Evolutionary conservation across 2,329 filamentous ascomycete genomes (phyloP).

Genomic region (Aspergillus fumigatus): DNA sequence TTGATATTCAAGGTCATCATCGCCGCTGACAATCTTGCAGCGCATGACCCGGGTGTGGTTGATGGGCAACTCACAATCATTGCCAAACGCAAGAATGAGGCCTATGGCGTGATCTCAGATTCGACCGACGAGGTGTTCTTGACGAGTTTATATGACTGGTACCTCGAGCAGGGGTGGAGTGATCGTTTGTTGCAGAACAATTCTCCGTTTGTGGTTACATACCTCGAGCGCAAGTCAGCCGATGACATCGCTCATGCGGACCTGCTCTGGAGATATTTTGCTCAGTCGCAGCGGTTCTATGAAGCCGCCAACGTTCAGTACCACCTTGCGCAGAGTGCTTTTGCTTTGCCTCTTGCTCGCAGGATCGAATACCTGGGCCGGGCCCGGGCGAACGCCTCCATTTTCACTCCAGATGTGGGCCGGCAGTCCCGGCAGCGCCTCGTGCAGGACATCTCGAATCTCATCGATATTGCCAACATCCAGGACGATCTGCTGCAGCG

Average conservation of each 20-base stretch:
- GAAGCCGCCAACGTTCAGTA: conserved; percentile 84
- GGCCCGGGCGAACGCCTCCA: conserved; percentile 88
- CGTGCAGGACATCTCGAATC: conserved; percentile 75
- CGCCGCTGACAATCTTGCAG: conserved; percentile 68
- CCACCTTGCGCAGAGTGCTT: conserved; percentile 76
- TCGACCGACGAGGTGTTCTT: conserved; percentile 93
- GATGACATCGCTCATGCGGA: conserved; percentile 76
- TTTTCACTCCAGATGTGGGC: conserved; percentile 69
- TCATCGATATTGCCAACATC: conserved; percentile 89
- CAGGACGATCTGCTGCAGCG: conserved; percentile 86
- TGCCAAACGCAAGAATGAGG: conserved; percentile 76
- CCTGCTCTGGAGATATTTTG: conserved; percentile 88
- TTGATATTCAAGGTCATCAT: conserved; percentile 80
- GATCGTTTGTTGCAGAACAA: conserved; percentile 81
- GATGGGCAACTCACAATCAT: conserved; percentile 75
- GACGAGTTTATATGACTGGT: conserved; percentile 97
- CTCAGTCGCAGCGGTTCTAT: conserved; percentile 75
- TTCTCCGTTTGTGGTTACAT: conserved; percentile 80
- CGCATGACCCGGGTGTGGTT: conserved; percentile 63
- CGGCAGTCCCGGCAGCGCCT: conserved; percentile 80
- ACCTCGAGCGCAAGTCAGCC: conserved; percentile 70
- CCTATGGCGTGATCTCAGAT: conserved; percentile 82
- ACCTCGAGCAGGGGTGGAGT: conserved; percentile 76
- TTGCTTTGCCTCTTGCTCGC: conserved; percentile 72
- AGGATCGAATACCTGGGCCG: conserved; percentile 85